Evolutionary conservation across 2,329 filamentous ascomycete species (phyloP).

Genomic region (Conoideocrella luteorostrata): DNA sequence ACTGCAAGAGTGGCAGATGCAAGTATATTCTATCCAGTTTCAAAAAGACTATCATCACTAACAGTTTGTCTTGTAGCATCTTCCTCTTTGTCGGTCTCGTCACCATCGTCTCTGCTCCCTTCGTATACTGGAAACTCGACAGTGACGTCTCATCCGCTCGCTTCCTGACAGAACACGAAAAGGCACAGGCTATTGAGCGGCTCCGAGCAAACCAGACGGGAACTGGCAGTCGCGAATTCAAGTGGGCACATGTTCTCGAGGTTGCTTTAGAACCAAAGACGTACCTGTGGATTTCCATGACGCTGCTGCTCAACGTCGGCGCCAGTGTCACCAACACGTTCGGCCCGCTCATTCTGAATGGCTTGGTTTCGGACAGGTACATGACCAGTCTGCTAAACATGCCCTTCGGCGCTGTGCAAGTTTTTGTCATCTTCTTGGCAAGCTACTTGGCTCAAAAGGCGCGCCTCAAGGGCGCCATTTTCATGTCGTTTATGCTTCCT

Average conservation of each 20-base stretch:
- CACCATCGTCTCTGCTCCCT: constrained; percentile 50
- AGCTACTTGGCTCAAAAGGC: constrained; percentile 53
- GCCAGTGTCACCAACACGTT: constrained; percentile 59
- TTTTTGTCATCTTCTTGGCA: constrained; percentile 50
- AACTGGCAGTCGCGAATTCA: constrained; percentile 64
- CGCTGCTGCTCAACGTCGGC: constrained; percentile 57
- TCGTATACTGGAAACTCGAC: constrained; percentile 55
- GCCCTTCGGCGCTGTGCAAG: constrained; percentile 58
- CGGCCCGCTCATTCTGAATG: constrained; percentile 55
- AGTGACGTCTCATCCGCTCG: constrained; percentile 50
- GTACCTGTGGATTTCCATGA: constrained; percentile 55
- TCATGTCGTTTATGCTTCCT: constrained; percentile 48
- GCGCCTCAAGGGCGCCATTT: constrained; percentile 49
- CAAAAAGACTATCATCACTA: neutral
- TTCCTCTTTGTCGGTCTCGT: constrained; percentile 57
- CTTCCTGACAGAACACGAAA: constrained; percentile 59
- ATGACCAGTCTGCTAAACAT: constrained; percentile 57
- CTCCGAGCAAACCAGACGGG: constrained; percentile 71
- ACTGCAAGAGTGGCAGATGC: constrained; percentile 19
- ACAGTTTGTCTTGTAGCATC: constrained; percentile 21
- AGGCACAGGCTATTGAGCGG: constrained; percentile 61
- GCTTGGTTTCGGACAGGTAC: constrained; percentile 54
- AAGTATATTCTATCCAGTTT: neutral
- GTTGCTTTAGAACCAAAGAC: constrained; percentile 42
- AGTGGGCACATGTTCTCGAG: constrained; percentile 57